Conservation (phyloP, 176 grass and related monocot species). For the Juncus effusus region DNA sequence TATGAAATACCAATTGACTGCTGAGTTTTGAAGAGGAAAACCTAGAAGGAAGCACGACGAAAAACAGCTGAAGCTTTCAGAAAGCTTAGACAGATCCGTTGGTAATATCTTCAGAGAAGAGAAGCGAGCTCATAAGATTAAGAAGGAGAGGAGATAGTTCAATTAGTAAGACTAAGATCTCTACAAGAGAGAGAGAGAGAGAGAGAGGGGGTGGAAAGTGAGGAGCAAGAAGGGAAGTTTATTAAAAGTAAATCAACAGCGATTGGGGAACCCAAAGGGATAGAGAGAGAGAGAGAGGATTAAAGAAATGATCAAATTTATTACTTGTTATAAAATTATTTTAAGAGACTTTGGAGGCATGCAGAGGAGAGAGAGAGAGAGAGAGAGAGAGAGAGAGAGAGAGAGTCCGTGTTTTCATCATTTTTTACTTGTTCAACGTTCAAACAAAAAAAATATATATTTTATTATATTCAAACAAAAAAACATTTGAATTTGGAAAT, state of each 20-base stretch:
- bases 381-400: neutral
- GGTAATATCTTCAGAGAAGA: conserved; percentile 3
- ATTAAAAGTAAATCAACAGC: conserved; percentile 34
- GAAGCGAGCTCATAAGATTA: conserved; percentile 1
- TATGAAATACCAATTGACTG: conserved; percentile 42
- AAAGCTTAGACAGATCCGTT: conserved; percentile 8
- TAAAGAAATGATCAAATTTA: conserved; percentile 23
- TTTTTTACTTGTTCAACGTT: neutral
- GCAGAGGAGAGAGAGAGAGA: conserved; percentile 4
- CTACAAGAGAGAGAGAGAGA: conserved; percentile 10
- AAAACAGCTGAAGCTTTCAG: neutral
- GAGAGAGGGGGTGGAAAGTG: neutral
- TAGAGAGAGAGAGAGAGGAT: conserved; percentile 25
- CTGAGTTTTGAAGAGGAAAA: conserved; percentile 33
- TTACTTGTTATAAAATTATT: conserved; percentile 46
- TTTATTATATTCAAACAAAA: neutral
- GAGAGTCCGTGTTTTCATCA: neutral
- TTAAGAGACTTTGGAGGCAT: conserved; percentile 25
- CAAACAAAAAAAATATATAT: neutral
- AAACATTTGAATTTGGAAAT: no score
- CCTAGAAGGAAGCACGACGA: neutral
- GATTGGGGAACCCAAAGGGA: conserved; percentile 23
- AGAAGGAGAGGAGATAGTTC: neutral
- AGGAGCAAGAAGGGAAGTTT: conserved; percentile 15
- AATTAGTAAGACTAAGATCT: neutral